Evolutionary conservation across 176 grass and related monocot genomes (phyloP).

Genomic region (Tillandsia fasciculata): DNA sequence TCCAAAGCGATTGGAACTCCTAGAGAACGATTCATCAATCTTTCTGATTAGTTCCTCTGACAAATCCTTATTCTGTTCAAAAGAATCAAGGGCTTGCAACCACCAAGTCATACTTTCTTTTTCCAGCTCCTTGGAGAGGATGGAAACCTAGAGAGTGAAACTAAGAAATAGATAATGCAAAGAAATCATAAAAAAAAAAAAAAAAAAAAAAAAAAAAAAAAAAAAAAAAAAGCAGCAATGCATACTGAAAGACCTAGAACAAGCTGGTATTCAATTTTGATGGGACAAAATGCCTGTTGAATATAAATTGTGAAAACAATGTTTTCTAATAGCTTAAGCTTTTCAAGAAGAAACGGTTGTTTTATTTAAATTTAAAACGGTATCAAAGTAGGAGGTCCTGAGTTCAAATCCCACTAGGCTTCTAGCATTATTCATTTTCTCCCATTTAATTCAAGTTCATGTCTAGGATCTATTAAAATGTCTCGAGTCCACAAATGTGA

Average conservation of each 20-base stretch:
- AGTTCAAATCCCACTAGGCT: too few species aligned
- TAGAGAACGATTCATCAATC: constrained; percentile 64
- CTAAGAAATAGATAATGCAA: background rate
- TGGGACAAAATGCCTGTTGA: too few species aligned
- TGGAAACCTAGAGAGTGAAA: constrained; percentile 47
- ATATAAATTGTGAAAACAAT: too few species aligned
- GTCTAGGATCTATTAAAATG: too few species aligned
- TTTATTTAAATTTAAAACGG: too few species aligned
- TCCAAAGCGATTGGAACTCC: constrained; percentile 53
- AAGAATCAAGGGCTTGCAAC: constrained; percentile 60
- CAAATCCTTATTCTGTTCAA: constrained; percentile 58
- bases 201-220: constrained; percentile 17
- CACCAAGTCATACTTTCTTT: constrained; percentile 62
- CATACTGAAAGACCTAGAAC: background rate
- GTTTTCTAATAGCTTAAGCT: too few species aligned
- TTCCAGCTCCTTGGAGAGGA: constrained; percentile 42
- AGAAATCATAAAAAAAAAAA: constrained; percentile 4
- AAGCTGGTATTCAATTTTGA: background rate
- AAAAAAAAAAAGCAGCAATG: background rate
- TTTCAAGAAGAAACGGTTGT: too few species aligned
- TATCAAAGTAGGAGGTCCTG: too few species aligned
- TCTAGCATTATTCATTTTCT: too few species aligned
- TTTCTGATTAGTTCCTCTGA: constrained; percentile 58
- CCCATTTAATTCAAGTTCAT: too few species aligned
- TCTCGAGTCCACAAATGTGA: too few species aligned